These are phyloP conservation scores for Lactarius sanguifluus DNA, from an alignment of 768 basidiomycete genomes.

Conservation along the genomic window DNA sequence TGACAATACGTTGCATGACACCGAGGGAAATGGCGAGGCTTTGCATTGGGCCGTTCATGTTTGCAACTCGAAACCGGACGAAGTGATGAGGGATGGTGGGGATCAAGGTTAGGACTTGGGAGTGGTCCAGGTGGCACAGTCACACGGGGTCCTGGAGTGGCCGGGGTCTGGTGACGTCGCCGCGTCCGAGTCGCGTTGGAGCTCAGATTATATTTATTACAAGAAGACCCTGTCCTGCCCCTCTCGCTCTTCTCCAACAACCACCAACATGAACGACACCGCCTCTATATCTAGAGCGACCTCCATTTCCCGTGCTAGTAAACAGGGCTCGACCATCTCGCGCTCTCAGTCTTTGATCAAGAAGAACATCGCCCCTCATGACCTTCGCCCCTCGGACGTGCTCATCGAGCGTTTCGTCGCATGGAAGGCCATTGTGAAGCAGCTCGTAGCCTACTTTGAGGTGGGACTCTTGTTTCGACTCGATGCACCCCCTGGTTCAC, in stretches of 20 bases:
- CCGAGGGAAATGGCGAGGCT: conserved; percentile 90
- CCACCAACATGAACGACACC: conserved; percentile 43
- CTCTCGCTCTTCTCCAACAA: not conserved
- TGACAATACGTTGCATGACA: conserved; percentile 77
- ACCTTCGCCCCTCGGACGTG: conserved; percentile 90
- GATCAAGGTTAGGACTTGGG: not conserved
- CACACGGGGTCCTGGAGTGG: not conserved
- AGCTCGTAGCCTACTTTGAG: conserved; percentile 90
- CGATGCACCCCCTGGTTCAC: not conserved
- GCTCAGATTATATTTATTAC: not conserved
- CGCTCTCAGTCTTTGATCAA: conserved; percentile 87
- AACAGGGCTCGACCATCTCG: conserved; percentile 69
- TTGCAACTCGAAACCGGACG: not conserved
- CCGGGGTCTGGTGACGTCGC: conserved; percentile 5
- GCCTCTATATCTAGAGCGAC: conserved; percentile 66
- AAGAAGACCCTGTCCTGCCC: not conserved
- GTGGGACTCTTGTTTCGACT: conserved; percentile 33
- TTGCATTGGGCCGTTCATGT: conserved; percentile 29
- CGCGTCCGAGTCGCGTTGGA: not conserved
- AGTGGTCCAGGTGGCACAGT: not conserved
- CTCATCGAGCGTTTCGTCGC: conserved; percentile 93
- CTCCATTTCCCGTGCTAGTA: conserved; percentile 64
- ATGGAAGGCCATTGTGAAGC: conserved; percentile 97
- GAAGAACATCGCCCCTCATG: conserved; percentile 88
- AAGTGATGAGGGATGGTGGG: not conserved